Percentiles rank a stretch among this genome's conserved stretches.
These are phyloP conservation scores for Parastagonospora nodorum DNA, from an alignment of 2,329 filamentous ascomycete species.

Conservation along the genomic window DNA sequence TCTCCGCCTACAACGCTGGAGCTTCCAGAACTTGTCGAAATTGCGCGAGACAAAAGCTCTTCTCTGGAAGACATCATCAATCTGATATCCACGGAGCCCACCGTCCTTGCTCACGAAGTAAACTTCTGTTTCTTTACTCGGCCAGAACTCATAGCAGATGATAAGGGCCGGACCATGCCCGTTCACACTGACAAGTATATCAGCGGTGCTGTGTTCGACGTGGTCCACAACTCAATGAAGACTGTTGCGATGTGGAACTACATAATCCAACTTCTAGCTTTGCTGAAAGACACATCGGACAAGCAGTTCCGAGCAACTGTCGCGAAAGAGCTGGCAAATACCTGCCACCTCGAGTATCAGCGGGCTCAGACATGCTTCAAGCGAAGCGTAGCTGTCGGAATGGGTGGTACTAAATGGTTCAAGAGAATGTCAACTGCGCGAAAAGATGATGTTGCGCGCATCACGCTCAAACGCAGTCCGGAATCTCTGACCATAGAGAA, in stretches of 20 bases:
- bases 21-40: conserved; percentile 29
- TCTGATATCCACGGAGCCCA: conserved; percentile 29
- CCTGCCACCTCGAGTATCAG: conserved; percentile 54
- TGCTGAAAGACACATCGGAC: conserved; percentile 30
- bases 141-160: conserved; percentile 53
- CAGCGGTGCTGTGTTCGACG: conserved; percentile 51
- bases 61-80: conserved; percentile 43
- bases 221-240: conserved; percentile 45
- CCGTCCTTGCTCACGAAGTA: conserved; percentile 27
- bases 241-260: conserved; percentile 51
- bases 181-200: conserved; percentile 51
- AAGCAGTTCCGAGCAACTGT: conserved; percentile 44
- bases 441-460: conserved; percentile 44
- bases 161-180: conserved; percentile 50
- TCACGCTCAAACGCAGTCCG: conserved; percentile 51
- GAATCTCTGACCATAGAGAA: conserved; percentile 43
- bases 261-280: conserved; percentile 44
- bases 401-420: conserved; percentile 49
- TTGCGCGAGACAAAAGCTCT: conserved; percentile 1
- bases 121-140: conserved; percentile 48
- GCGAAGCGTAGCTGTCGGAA: conserved; percentile 46
- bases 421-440: conserved; percentile 45
- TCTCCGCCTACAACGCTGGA: conserved; percentile 8
- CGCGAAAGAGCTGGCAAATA: conserved; percentile 51
- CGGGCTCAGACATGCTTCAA: conserved; percentile 49